Evolutionary conservation across 441 rosid species (phyloP), one percentile per base, ranked within the genome.

Genomic region (Aleurites moluccanus): DNA sequence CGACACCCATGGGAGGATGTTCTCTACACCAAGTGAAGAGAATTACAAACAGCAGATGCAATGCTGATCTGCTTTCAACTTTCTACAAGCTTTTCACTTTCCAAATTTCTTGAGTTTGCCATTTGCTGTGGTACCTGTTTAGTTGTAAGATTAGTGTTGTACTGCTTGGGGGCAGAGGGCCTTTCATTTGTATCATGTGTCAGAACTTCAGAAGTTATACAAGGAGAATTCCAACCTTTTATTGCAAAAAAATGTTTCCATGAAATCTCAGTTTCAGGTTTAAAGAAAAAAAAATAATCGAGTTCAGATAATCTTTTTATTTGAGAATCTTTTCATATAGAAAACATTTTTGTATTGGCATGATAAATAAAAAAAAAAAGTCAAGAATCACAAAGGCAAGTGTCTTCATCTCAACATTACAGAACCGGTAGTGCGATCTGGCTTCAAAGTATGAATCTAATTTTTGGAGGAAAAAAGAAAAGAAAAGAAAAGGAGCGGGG

Each of bases 1-100:
- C 89, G 95, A 71, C 93, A 90, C 80, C 98, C 95, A 8, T 91
- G 96, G 98, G 98, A 91, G 80, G 98, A 92, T 78, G 93, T 91
- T 64, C 91, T 92, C 81, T 92, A 90, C 89, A 88, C 97, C 85
- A 88, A 88, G 92, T 92, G 82, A n/a, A 87, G 25, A 71, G 59
- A 47, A 67, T 64, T 27, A 2, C 59, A 5, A 21, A 49, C 27
- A 38, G 35, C 69, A 30, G 75, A 73, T 61, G 79, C 79, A 66
- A 55, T 10, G 52, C 23, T 52, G 10, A 21, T 59, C 55, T 63
- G 73, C 72, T 73, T 45, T 65, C 52, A n/a, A 45, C 59, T 53
- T 59, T 50, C 49, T 18, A 35, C 33, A 16, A 71, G 35, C 53
- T n/a, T n/a, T n/a, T n/a, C n/a, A n/a, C n/a, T n/a, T n/a, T n/a